Conservation (phyloP, 176 grass and related monocot species). For the Rhynchospora breviuscula region DNA sequence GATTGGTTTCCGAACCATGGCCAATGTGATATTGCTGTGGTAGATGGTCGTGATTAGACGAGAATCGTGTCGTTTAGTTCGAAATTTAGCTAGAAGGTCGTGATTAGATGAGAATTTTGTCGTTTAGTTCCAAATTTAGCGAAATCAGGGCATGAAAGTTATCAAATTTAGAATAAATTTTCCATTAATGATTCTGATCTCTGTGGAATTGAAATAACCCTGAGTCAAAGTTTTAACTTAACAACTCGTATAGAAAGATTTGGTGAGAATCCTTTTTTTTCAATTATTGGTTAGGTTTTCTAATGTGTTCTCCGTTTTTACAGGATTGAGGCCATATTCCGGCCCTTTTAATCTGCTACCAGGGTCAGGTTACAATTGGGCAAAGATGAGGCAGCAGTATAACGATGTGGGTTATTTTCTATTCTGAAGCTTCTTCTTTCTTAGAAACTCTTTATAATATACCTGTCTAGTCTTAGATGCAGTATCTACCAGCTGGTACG, state of each 20-base stretch:
- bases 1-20: too few relatives aligned
- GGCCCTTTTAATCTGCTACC: neutral
- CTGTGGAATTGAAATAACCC: neutral
- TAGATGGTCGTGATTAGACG: neutral
- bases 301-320: neutral
- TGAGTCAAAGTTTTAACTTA: neutral
- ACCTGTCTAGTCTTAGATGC: neutral
- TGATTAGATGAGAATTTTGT: neutral
- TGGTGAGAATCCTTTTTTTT: neutral
- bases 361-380: neutral
- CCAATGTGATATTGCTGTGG: too few relatives aligned
- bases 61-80: neutral
- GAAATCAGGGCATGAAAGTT: neutral
- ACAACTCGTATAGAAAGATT: neutral
- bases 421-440: neutral
- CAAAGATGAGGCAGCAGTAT: constrained; percentile 20
- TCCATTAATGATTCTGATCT: neutral
- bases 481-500: neutral
- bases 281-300: neutral
- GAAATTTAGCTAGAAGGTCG: neutral
- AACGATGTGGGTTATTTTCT: constrained; percentile 18
- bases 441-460: neutral
- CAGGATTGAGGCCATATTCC: neutral
- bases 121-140: neutral
- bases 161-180: neutral